phyloP scores from a whole-genome alignment of 305 asterid species.

The Fraxinus dipetala region DNA sequence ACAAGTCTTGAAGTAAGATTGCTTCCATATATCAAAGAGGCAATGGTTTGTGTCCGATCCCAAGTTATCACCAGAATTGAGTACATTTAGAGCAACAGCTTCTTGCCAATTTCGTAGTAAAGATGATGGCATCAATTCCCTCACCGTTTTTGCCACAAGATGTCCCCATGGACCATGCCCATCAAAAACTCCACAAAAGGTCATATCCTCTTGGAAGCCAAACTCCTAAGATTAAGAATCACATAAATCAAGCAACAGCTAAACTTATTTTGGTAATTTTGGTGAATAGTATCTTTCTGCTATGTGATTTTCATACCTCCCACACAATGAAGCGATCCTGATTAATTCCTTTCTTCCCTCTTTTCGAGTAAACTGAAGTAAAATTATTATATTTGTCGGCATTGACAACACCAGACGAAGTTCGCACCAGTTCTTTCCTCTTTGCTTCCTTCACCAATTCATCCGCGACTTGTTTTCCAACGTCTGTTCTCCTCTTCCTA shows the following conservation, averaged over 20 bases:
- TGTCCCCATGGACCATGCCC: constrained; percentile 97
- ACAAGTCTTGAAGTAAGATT: constrained; percentile 57
- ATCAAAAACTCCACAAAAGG: constrained; percentile 75
- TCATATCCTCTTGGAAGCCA: constrained; percentile 73
- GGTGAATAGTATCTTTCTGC: neutral
- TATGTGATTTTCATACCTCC: constrained; percentile 45
- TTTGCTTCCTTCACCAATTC: constrained; percentile 57
- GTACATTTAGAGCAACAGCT: constrained; percentile 36
- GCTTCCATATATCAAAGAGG: constrained; percentile 57
- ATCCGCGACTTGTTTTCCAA: constrained; percentile 45
- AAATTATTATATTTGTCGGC: constrained; percentile 32
- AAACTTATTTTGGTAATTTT: neutral
- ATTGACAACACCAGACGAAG: constrained; percentile 48
- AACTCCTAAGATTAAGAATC: constrained; percentile 45
- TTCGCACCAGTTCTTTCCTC: constrained; percentile 51
- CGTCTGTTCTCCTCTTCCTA: constrained; percentile 40
- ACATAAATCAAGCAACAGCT: neutral
- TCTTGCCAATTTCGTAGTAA: constrained; percentile 72
- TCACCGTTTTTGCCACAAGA: constrained; percentile 53
- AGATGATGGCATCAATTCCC: constrained; percentile 55
- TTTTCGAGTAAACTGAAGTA: constrained; percentile 48
- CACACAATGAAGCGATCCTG: constrained; percentile 44
- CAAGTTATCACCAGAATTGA: constrained; percentile 23
- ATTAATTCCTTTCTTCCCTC: constrained; percentile 70
- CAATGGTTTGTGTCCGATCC: constrained; percentile 24